These are phyloP conservation scores for Mucor circinelloides DNA, from an alignment of 371 early-diverging fungal genomes.

Conservation along the genomic window DNA sequence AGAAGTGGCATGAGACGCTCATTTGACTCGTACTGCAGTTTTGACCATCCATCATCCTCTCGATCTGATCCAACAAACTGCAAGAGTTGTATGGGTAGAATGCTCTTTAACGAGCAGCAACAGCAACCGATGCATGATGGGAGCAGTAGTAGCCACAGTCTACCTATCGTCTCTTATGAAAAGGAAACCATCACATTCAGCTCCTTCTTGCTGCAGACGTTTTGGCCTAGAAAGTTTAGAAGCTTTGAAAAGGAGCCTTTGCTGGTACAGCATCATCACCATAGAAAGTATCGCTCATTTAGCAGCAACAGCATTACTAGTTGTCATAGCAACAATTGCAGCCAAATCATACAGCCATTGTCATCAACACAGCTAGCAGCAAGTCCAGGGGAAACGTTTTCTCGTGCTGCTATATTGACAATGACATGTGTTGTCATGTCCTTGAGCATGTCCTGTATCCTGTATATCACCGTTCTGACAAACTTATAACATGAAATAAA, in stretches of 20 bases:
- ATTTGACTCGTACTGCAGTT: constrained; percentile 26
- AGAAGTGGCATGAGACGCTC: constrained; percentile 6
- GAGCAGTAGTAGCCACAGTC: not conserved
- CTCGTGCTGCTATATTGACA: constrained; percentile 4
- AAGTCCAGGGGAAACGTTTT: not conserved
- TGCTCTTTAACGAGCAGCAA: not conserved
- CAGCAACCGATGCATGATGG: not conserved
- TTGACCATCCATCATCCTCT: constrained; percentile 32
- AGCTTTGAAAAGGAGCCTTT: constrained; percentile 7
- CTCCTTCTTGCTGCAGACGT: not conserved
- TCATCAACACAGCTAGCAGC: not conserved
- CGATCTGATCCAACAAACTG: constrained; percentile 25
- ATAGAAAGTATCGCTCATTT: not conserved
- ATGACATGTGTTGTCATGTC: constrained; percentile 3
- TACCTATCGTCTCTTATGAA: not conserved
- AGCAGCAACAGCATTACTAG: not conserved
- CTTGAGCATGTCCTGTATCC: constrained; percentile 8
- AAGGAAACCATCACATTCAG: not conserved
- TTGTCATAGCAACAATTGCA: not conserved
- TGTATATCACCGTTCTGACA: constrained; percentile 3
- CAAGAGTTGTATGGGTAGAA: constrained; percentile 8
- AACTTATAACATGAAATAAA: not conserved
- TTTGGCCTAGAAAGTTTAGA: not conserved
- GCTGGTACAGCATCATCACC: not conserved
- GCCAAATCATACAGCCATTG: not conserved